Percentiles rank a stretch among this genome's conserved stretches.
Conservation (phyloP, 352 stramenopile genomes). For the Phytophthora crassamura region DNA sequence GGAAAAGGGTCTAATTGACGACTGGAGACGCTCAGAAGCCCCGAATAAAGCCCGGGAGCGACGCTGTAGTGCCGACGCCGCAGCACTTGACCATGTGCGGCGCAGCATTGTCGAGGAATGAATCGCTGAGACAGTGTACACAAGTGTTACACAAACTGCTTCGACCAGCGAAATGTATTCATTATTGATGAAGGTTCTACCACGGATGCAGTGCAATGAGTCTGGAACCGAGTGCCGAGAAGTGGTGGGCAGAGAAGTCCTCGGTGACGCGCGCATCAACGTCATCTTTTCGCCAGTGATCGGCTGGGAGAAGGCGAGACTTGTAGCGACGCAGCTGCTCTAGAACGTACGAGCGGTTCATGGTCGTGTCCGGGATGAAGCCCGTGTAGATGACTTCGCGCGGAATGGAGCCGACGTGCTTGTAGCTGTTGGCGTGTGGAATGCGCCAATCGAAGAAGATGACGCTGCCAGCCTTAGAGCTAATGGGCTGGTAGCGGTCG, state of each 20-base stretch:
- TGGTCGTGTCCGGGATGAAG: constrained; percentile 71
- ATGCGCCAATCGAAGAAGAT: constrained; percentile 91
- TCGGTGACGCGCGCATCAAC: constrained; percentile 62
- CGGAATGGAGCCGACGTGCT: constrained; percentile 60
- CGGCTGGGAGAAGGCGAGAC: constrained; percentile 61
- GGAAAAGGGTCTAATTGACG: constrained; percentile 5
- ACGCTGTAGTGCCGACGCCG: constrained; percentile 12
- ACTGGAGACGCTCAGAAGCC: background rate
- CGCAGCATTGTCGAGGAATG: constrained; percentile 36
- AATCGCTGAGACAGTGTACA: constrained; percentile 21
- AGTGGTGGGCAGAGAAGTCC: constrained; percentile 69
- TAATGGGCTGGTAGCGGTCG: constrained; percentile 69
- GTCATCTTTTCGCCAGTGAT: constrained; percentile 84
- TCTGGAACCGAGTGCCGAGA: constrained; percentile 64
- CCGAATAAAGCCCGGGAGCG: constrained; percentile 5
- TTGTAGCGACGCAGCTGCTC: constrained; percentile 82
- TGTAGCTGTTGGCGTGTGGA: constrained; percentile 89
- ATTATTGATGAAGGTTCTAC: constrained; percentile 42
- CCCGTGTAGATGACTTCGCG: constrained; percentile 89
- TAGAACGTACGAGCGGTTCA: constrained; percentile 76
- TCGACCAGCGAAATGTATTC: constrained; percentile 29
- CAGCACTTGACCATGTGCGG: constrained; percentile 8
- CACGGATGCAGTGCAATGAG: constrained; percentile 75
- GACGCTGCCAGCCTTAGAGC: constrained; percentile 70
- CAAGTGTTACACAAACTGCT: constrained; percentile 17